Base-by-base conservation (phyloP, 2,329 filamentous ascomycete species). In the Penicillium glabrum region DNA sequence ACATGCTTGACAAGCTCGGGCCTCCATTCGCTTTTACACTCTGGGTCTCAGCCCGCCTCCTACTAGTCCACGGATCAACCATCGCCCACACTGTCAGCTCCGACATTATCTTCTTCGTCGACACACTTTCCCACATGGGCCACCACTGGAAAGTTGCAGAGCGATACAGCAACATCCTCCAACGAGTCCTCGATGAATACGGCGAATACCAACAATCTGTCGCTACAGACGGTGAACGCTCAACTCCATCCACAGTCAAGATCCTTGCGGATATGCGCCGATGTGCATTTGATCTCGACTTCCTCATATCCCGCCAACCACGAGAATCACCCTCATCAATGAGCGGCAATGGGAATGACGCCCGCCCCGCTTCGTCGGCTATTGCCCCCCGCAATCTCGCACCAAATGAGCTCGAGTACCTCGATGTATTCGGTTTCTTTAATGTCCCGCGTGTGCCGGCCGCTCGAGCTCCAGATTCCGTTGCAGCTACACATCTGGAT, bases 361-460 rank as follows among this genome's bases (percentile, higher is more conserved):
- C 48, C 13, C 56, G 48, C 1, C 39, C 55, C 0, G 46, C 56
- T 2, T n/a, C 63, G 13, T 35, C 62, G 4, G 60, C 59, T 19
- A 61, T 69, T 7, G 87, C 86, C 0, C 85, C 86, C 1, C 83
- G 84, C 1, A 83, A 86, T 29, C 89, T 90, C 1, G 89, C 86
- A 10, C 84, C 89, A 1, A 91, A 95, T 64, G 91, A 96, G 68
- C 79, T 96, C 3, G 93, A 96, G 71, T 96, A 96, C 70, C 79
- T 96, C 3, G 92, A 96, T 66, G 90, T 96, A 0, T 96, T 97
- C 71, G 91, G 95, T 66, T 96, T 96, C 70, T 97, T 96, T 80
- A 96, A 96, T 70, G 86, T 96, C 54, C 93, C 93, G 1, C 81
- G 91, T 19, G 77, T 96, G 24, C 83, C 83, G 0, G 74, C 77